These are phyloP conservation scores for Candolleomyces efflorescens DNA, from an alignment of 768 basidiomycete species.

Conservation along the genomic window DNA sequence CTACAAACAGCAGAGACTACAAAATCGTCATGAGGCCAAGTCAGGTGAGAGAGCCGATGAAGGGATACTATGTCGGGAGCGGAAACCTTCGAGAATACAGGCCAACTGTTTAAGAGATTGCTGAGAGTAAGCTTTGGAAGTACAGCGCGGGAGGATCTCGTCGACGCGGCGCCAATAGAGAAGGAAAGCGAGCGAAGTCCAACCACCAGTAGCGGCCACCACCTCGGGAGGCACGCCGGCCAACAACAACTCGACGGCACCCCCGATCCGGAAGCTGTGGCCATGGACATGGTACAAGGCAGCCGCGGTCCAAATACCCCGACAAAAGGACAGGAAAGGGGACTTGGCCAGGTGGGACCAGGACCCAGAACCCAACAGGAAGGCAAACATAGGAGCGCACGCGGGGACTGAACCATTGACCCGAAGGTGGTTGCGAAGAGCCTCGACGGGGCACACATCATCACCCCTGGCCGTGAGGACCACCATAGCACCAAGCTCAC, in stretches of 20 bases:
- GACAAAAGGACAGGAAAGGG: background rate
- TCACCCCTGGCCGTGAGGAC: slow-evolving; percentile 11
- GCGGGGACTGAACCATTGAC: background rate
- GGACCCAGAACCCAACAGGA: slow-evolving; percentile 9
- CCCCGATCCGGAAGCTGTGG: slow-evolving; percentile 9
- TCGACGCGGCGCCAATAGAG: slow-evolving; percentile 4
- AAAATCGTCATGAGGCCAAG: no score
- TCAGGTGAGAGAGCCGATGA: background rate
- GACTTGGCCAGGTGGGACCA: background rate
- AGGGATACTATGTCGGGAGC: background rate
- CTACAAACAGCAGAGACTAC: no score
- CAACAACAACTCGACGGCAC: background rate
- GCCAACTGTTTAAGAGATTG: background rate
- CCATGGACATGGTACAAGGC: background rate
- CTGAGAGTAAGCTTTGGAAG: slow-evolving; percentile 2
- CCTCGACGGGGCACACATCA: slow-evolving; percentile 8
- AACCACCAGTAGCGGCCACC: slow-evolving; percentile 6
- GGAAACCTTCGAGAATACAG: background rate
- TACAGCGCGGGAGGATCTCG: background rate
- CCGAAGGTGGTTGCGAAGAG: slow-evolving; percentile 7
- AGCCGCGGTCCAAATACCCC: background rate
- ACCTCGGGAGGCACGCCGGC: slow-evolving; percentile 5
- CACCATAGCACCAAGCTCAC: slow-evolving; percentile 10
- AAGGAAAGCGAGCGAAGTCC: slow-evolving; percentile 9
- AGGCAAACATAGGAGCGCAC: background rate